Evolutionary conservation across 2,329 filamentous ascomycete species (phyloP).

Genomic region (Apiospora arundinis): DNA sequence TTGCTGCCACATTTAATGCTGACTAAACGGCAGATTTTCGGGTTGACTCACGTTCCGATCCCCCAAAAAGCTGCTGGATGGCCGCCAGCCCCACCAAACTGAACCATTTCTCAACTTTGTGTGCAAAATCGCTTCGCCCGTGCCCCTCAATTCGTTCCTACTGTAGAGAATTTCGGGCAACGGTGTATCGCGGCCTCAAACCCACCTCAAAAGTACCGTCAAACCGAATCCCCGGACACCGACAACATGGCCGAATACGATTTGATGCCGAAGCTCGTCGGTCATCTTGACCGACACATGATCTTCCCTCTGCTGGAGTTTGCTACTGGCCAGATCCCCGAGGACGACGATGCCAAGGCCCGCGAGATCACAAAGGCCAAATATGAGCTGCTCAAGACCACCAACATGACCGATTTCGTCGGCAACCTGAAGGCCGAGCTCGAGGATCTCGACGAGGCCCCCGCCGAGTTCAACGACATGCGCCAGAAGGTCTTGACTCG

Average conservation of each 20-base stretch:
- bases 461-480: constrained; percentile 87
- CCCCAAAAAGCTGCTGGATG: background rate
- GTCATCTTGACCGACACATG: constrained; percentile 92
- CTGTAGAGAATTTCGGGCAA: constrained; percentile 18
- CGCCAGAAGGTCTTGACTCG: constrained; percentile 85
- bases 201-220: constrained; percentile 21
- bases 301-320: constrained; percentile 98
- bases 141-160: constrained; percentile 8
- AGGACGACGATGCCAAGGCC: constrained; percentile 64
- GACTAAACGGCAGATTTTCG: constrained; percentile 17
- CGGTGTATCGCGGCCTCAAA: constrained; percentile 1
- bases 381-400: constrained; percentile 92
- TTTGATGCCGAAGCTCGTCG: constrained; percentile 87
- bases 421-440: constrained; percentile 91
- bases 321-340: constrained; percentile 80
- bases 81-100: constrained; percentile 20
- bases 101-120: constrained; percentile 15
- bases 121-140: constrained; percentile 18
- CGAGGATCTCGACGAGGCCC: constrained; percentile 77
- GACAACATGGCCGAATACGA: constrained; percentile 72
- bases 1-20: background rate
- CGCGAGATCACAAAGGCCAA: constrained; percentile 83
- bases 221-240: constrained; percentile 45
- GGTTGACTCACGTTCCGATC: background rate
- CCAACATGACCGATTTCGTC: constrained; percentile 99